Percentiles rank a stretch among this genome's conserved stretches.
Conservation (phyloP, 2,329 filamentous ascomycete genomes). For the Arthrobotrys pseudoclavata region DNA sequence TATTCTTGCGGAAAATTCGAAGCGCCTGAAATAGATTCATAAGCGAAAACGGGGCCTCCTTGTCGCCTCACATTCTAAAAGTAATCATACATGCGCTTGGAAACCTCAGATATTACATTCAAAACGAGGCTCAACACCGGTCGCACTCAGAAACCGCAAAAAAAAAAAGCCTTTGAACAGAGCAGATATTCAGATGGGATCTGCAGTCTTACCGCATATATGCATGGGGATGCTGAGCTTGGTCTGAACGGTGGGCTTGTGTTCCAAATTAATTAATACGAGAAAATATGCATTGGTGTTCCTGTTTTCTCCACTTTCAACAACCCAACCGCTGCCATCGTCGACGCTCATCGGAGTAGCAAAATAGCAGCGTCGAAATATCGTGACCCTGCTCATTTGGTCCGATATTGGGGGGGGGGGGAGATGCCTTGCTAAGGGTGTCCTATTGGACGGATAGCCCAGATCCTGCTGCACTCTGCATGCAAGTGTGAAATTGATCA, state of each 20-base stretch:
- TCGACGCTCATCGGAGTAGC: slow-evolving; percentile 27
- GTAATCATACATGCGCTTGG: slow-evolving; percentile 40
- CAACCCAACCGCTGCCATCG: slow-evolving; percentile 18
- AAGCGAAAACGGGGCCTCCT: slow-evolving; percentile 53
- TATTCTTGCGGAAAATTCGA: slow-evolving; percentile 60
- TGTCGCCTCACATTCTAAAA: slow-evolving; percentile 45
- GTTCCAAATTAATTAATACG: slow-evolving; percentile 49
- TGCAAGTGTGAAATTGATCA: slow-evolving; percentile 57
- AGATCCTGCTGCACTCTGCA: slow-evolving; percentile 59
- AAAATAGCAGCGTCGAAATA: slow-evolving; percentile 45
- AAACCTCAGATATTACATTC: slow-evolving; percentile 27
- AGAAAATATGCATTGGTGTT: slow-evolving; percentile 57
- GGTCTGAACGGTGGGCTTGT: slow-evolving; percentile 39
- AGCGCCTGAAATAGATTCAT: slow-evolving; percentile 57
- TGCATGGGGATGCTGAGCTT: slow-evolving; percentile 24
- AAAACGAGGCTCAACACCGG: slow-evolving; percentile 53
- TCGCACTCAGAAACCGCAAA: slow-evolving; percentile 53
- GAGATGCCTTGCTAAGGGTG: slow-evolving; percentile 25
- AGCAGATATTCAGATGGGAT: slow-evolving; percentile 22
- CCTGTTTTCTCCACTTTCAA: slow-evolving; percentile 50
- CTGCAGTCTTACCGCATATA: slow-evolving; percentile 55
- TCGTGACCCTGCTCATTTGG: slow-evolving; percentile 39
- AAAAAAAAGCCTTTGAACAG: slow-evolving; percentile 13
- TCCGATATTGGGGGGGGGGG: slow-evolving; percentile 38
- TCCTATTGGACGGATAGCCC: slow-evolving; percentile 38